Conservation (phyloP, 2,329 filamentous ascomycete species). For the Cladosporium colombiae region DNA sequence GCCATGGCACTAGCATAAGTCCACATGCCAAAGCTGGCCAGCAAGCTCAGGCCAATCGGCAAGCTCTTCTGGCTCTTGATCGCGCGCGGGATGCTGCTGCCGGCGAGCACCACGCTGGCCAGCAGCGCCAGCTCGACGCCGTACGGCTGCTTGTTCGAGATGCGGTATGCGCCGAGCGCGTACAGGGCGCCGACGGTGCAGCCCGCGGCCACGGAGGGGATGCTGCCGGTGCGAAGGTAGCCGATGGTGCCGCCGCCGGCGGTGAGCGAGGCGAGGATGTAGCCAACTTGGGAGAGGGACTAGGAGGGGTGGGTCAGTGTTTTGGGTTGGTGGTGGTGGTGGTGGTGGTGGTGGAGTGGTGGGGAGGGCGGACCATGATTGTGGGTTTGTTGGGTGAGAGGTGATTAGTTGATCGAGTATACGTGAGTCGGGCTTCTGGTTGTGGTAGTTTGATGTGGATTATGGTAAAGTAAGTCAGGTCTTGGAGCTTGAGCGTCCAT, state of each 20-base stretch:
- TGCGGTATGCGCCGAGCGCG: conserved; percentile 76
- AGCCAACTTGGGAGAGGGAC: conserved; percentile 58
- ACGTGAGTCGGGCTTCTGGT: not conserved
- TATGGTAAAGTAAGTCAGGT: not conserved
- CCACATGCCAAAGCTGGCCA: conserved; percentile 76
- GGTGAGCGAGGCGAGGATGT: conserved; percentile 76
- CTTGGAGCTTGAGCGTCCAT: not conserved
- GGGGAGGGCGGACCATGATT: conserved; percentile 3
- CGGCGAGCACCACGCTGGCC: conserved; percentile 81
- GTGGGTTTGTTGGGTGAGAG: not conserved
- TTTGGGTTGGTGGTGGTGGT: not conserved
- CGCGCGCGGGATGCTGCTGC: conserved; percentile 81
- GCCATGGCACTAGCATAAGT: conserved; percentile 73
- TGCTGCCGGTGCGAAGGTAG: conserved; percentile 78
- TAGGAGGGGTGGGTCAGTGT: conserved; percentile 1
- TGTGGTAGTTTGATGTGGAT: not conserved
- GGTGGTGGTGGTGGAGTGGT: not conserved
- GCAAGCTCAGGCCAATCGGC: conserved; percentile 72
- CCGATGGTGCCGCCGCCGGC: conserved; percentile 85
- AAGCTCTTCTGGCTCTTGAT: conserved; percentile 83
- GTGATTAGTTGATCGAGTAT: not conserved
- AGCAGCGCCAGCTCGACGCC: conserved; percentile 87
- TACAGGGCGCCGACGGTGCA: conserved; percentile 78
- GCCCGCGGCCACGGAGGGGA: conserved; percentile 85
- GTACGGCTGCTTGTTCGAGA: conserved; percentile 73